Evolutionary conservation across 306 rosid genomes (phyloP), one percentile per base, ranked within the genome.

Genomic region (Fragaria ananassa): DNA sequence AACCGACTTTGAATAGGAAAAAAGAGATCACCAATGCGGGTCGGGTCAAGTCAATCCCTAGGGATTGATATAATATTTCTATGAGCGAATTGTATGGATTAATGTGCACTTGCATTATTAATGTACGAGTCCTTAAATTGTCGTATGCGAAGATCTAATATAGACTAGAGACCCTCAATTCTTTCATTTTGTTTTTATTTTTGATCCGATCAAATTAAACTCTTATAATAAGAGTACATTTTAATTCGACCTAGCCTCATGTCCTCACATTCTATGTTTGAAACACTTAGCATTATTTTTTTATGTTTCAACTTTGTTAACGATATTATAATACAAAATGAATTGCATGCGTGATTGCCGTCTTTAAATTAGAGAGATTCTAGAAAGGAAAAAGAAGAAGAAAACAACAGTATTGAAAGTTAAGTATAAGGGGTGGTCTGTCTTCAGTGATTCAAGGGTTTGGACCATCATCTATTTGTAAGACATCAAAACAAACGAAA

Each of bases 41-140:
- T 49, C 6, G 1, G 19, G 54, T 50, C 2, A 9, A 42, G 45
- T 42, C 2, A 3, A 42, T 42, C 3, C 11, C 7, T 31, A 37
- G 0, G 5, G 8, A 37, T 37, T 6, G 41, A 37, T 37, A 4
- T 4, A 37, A 0, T 37, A 1, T 0, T 37, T 31, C 0, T 3
- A 31, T 0, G 4, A 31, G 0, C 35, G 35, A 4, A 31, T 31
- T 31, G 0, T 3, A 31, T 4, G 4, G 0, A 31, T 0, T 0
- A 31, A 31, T 31, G 31, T 25, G 27, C 27, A 25, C 1, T 25
- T 25, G 31, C 31, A 29, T 2, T 3, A 31, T 31, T 31, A 31
- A 31, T 3, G 4, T 31, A 0, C 0, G 3, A 31, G 34, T 31
- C 0, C 0, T 31, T 0, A 31, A 31, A 31, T 31, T 0, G 4